Conservation (phyloP, 495 filamentous ascomycete species). For the Elaphomyces granulatus region DNA sequence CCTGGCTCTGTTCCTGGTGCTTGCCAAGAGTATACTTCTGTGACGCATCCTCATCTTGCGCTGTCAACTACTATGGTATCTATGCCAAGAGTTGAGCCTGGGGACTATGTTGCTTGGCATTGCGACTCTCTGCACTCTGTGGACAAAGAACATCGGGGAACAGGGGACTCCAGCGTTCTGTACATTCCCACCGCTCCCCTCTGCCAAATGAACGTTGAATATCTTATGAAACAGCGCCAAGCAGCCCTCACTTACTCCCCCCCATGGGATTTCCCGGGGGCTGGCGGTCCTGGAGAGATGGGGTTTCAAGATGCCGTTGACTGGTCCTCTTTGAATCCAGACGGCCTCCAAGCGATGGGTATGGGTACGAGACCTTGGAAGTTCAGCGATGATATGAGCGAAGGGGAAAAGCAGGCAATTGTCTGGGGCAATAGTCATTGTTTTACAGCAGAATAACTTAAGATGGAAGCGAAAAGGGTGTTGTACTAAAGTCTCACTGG, state of each 20-base stretch:
- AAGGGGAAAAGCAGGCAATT: conserved; percentile 43
- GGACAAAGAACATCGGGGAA: conserved; percentile 60
- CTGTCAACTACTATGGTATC: conserved; percentile 63
- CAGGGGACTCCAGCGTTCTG: conserved; percentile 59
- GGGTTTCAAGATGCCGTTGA: conserved; percentile 29
- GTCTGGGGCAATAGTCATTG: conserved; percentile 44
- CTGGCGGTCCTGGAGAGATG: conserved; percentile 33
- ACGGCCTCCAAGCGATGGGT: conserved; percentile 46
- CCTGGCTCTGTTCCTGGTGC: conserved; percentile 65
- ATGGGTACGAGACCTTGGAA: conserved; percentile 35
- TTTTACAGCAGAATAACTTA: too few species aligned
- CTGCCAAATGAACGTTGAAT: conserved; percentile 56
- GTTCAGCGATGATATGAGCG: conserved; percentile 31
- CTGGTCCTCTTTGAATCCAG: conserved; percentile 22
- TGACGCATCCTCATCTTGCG: conserved; percentile 62
- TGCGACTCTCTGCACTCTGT: conserved; percentile 75
- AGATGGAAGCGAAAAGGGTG: too few species aligned
- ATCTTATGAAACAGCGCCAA: conserved; percentile 52
- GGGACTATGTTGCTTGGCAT: conserved; percentile 87
- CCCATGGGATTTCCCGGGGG: conserved; percentile 48
- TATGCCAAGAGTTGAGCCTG: conserved; percentile 59
- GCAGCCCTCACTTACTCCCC: conserved; percentile 32
- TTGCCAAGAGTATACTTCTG: conserved; percentile 59
- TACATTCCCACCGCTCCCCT: conserved; percentile 81
- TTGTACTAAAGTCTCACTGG: too few species aligned